These are phyloP conservation scores for Sordaria brevicollis DNA, from an alignment of 495 filamentous ascomycete species.

Conservation along the genomic window DNA sequence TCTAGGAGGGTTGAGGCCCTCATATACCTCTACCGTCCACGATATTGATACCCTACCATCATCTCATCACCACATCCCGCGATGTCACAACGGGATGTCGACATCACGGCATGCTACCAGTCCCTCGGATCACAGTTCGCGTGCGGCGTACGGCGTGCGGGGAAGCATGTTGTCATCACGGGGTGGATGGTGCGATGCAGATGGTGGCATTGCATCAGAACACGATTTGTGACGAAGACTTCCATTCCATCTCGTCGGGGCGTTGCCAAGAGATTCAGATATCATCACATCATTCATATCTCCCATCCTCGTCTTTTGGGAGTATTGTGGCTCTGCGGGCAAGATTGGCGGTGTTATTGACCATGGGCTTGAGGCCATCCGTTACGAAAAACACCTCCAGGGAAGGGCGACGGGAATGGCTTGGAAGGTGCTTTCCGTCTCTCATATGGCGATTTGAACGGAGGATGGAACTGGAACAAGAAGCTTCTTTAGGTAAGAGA, in stretches of 20 bases:
- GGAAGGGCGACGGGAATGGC: neutral
- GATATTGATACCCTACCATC: no score
- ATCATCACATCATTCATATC: no score
- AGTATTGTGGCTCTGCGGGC: no score
- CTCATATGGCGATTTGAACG: neutral
- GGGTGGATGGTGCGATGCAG: constrained; percentile 3
- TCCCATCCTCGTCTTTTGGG: no score
- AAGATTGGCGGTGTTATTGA: neutral
- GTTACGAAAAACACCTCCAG: neutral
- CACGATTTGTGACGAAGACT: neutral
- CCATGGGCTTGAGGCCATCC: neutral
- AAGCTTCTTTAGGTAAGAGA: neutral
- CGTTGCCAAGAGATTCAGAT: neutral
- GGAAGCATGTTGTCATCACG: constrained; percentile 3
- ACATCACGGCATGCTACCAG: neutral
- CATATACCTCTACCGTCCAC: no score
- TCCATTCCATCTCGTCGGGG: neutral
- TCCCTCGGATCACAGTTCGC: neutral
- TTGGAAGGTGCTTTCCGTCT: neutral
- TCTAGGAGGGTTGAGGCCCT: neutral
- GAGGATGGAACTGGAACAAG: no score
- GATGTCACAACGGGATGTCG: neutral
- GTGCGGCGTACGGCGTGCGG: neutral
- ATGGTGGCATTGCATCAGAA: neutral
- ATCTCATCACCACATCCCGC: neutral